Evolutionary conservation across 164 flowering plant species (phyloP).

Genomic region (Cinnamomum chago): DNA sequence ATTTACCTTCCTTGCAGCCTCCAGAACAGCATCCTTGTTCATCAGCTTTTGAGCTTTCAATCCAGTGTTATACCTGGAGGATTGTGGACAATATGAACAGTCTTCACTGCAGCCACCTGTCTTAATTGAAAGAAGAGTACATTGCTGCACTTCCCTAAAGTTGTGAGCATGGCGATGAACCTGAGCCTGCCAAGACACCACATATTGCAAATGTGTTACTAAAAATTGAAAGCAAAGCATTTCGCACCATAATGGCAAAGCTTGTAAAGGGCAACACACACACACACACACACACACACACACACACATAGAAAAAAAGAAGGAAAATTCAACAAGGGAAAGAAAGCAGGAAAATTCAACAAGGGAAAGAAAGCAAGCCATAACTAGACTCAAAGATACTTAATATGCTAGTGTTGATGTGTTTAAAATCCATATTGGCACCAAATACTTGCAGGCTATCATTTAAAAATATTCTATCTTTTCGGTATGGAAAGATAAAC

Average conservation of each 20-base stretch:
- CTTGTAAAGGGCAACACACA: no score
- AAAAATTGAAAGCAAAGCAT: not conserved
- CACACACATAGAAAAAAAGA: no score
- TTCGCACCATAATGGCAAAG: not conserved
- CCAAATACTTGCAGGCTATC: no score
- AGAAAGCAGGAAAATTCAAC: no score
- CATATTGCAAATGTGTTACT: not conserved
- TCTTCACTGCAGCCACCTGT: slow-evolving; percentile 99
- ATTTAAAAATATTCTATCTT: no score
- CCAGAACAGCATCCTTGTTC: slow-evolving; percentile 76
- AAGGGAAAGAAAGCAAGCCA: no score
- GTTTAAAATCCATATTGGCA: no score
- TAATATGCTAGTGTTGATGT: no score
- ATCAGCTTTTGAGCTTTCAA: slow-evolving; percentile 83
- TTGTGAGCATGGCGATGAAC: slow-evolving; percentile 96
- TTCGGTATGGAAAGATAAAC: no score
- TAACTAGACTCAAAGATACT: no score
- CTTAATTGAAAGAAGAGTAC: slow-evolving; percentile 91
- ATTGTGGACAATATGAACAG: slow-evolving; percentile 98
- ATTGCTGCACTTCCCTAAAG: slow-evolving; percentile 98
- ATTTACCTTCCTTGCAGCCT: slow-evolving; percentile 80
- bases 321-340: no score
- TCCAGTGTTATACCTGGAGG: slow-evolving; percentile 87
- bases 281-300: no score
- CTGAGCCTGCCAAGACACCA: slow-evolving; percentile 66